Percentiles rank a stretch among this genome's conserved stretches.
Conservation (phyloP, 164 flowering plant species). For the Macadamia tetraphylla region DNA sequence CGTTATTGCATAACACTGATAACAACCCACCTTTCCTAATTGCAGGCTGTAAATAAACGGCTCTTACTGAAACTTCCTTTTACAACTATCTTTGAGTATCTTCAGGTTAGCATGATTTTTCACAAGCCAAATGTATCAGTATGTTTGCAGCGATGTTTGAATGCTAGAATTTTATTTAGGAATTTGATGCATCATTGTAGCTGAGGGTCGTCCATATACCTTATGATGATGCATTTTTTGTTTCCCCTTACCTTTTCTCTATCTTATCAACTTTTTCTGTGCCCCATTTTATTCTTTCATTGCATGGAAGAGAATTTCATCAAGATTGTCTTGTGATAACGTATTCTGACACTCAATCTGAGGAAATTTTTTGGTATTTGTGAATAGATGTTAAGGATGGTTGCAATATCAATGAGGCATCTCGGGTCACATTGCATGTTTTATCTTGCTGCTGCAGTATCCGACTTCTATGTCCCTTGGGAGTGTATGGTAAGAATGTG, state of each 20-base stretch:
- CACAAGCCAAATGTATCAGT: background rate
- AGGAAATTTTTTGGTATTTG: background rate
- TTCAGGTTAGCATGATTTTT: slow-evolving; percentile 57
- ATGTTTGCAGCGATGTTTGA: background rate
- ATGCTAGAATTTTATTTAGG: background rate
- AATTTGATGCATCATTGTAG: background rate
- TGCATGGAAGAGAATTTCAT: background rate
- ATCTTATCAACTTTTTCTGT: background rate
- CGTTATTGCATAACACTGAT: slow-evolving; percentile 1
- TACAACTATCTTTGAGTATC: slow-evolving; percentile 87
- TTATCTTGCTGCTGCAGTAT: slow-evolving; percentile 97
- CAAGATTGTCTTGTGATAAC: background rate
- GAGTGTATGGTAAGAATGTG: slow-evolving; percentile 62
- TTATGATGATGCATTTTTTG: too few species aligned
- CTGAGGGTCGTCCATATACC: background rate
- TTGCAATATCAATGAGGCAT: slow-evolving; percentile 45
- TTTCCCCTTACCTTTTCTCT: background rate
- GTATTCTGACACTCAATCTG: background rate
- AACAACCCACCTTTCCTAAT: slow-evolving; percentile 6
- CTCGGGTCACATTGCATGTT: slow-evolving; percentile 63
- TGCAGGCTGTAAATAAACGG: slow-evolving; percentile 62
- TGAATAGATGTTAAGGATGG: slow-evolving; percentile 60
- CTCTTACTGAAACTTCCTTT: slow-evolving; percentile 69
- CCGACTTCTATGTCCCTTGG: slow-evolving; percentile 99
- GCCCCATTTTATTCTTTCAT: background rate